Percentiles rank a stretch among this genome's conserved stretches.
Evolutionary conservation across 352 stramenopile species (phyloP).

Genomic region (Globisporangium yorkense): DNA sequence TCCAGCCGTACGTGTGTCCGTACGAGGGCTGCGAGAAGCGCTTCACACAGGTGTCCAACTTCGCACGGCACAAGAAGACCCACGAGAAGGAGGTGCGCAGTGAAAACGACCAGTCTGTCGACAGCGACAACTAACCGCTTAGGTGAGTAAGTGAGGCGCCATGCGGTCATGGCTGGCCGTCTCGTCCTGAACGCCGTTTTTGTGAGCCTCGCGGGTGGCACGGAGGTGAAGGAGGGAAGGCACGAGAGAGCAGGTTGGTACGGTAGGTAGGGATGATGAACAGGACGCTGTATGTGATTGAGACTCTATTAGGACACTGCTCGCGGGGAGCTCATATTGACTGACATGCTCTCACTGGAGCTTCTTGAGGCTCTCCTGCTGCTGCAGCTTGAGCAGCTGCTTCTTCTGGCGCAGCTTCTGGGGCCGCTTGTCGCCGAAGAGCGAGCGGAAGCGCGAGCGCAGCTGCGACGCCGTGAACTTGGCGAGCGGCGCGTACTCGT

Average conservation of each 20-base stretch:
- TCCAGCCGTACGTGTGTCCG: constrained; percentile 89
- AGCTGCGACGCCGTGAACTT: constrained; percentile 77
- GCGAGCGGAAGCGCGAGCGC: constrained; percentile 66
- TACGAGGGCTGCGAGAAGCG: constrained; percentile 87
- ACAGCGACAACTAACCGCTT: constrained; percentile 32
- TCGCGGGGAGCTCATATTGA: not conserved
- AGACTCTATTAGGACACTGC: no score
- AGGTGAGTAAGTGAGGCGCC: not conserved
- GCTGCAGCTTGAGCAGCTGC: constrained; percentile 52
- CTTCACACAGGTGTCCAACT: constrained; percentile 88
- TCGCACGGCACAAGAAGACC: constrained; percentile 84
- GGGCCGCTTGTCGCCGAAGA: constrained; percentile 73
- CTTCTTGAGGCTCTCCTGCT: constrained; percentile 25
- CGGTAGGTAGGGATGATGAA: no score
- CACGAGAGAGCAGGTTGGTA: no score
- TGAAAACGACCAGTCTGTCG: constrained; percentile 37
- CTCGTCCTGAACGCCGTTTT: no score
- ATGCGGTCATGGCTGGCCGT: no score
- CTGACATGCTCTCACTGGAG: not conserved
- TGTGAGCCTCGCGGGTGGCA: no score
- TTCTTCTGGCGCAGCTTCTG: constrained; percentile 67
- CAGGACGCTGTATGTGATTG: no score
- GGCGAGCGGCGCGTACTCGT: constrained; percentile 59
- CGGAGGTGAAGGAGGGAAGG: no score
- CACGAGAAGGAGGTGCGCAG: constrained; percentile 73